These are phyloP conservation scores for Chlorella sp. DNA, from an alignment of 139 green algal species.

Conservation along the genomic window DNA sequence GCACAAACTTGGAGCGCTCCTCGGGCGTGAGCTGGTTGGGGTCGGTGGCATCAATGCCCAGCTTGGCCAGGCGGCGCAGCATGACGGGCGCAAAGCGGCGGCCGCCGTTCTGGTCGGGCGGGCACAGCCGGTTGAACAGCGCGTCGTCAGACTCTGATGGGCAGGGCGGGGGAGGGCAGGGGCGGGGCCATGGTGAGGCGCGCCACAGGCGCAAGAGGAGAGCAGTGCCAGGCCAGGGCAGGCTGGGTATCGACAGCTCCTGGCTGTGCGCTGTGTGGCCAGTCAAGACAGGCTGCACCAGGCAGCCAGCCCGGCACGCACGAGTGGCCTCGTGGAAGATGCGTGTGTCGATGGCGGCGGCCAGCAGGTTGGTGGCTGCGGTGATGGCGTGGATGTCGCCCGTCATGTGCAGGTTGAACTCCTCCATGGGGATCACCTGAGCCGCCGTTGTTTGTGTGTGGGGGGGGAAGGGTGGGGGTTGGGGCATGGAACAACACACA, in stretches of 20 bases:
- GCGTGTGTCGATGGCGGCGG: slow-evolving; percentile 93
- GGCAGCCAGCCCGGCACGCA: not conserved
- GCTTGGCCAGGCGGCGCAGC: slow-evolving; percentile 83
- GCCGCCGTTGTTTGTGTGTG: too few species aligned
- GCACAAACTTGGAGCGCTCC: slow-evolving; percentile 83
- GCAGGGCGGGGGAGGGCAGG: not conserved
- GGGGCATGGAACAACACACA: too few species aligned
- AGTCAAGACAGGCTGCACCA: not conserved
- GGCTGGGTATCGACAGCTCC: not conserved
- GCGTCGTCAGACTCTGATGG: slow-evolving; percentile 60
- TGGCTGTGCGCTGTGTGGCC: too few species aligned
- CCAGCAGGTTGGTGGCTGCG: slow-evolving; percentile 97
- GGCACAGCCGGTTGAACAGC: slow-evolving; percentile 92
- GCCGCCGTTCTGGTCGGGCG: slow-evolving; percentile 64
- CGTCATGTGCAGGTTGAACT: slow-evolving; percentile 95
- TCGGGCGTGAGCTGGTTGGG: slow-evolving; percentile 89
- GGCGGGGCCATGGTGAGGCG: not conserved
- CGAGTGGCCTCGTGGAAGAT: slow-evolving; percentile 95
- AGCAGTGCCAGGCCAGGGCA: not conserved
- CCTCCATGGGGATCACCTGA: slow-evolving; percentile 69
- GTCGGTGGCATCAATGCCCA: slow-evolving; percentile 91
- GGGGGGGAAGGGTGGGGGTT: too few species aligned
- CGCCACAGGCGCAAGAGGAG: too few species aligned
- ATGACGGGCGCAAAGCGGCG: slow-evolving; percentile 92
- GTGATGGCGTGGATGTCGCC: slow-evolving; percentile 98